Conservation (phyloP, 2,329 filamentous ascomycete genomes). For the Talaromyces funiculosus region DNA sequence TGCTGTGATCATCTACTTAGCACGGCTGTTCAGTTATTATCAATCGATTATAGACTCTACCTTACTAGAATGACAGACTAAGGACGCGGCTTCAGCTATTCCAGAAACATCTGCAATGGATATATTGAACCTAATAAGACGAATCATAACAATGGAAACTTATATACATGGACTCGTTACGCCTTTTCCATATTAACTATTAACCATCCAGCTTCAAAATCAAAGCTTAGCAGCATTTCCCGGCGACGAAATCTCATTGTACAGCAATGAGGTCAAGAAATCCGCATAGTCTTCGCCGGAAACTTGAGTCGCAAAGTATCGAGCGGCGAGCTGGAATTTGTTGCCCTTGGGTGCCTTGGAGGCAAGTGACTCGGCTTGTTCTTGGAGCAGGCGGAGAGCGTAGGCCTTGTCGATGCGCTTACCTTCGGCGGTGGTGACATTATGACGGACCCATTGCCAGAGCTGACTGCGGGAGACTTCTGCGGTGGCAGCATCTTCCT, state of each 20-base stretch:
- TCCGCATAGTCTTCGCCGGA: slow-evolving; percentile 97
- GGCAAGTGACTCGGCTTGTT: slow-evolving; percentile 72
- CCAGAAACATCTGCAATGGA: not conserved
- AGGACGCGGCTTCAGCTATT: too few relatives aligned
- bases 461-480: slow-evolving; percentile 92
- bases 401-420: slow-evolving; percentile 92
- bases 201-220: slow-evolving; percentile 15
- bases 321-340: slow-evolving; percentile 82
- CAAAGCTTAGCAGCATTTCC: slow-evolving; percentile 64
- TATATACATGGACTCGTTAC: slow-evolving; percentile 3
- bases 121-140: not conserved
- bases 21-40: not conserved
- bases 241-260: slow-evolving; percentile 47
- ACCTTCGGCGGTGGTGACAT: slow-evolving; percentile 73
- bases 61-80: too few relatives aligned
- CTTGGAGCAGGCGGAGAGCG: slow-evolving; percentile 75
- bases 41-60: not conserved
- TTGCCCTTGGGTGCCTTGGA: slow-evolving; percentile 76
- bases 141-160: not conserved
- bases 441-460: slow-evolving; percentile 86
- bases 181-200: not conserved
- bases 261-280: slow-evolving; percentile 59
- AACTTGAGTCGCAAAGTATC: slow-evolving; percentile 89
- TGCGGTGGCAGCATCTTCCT: slow-evolving; percentile 90
- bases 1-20: not conserved